Evolutionary conservation across 1,139 yeast genomes (phyloP).

Genomic region (Blastobotrys aristatus): DNA sequence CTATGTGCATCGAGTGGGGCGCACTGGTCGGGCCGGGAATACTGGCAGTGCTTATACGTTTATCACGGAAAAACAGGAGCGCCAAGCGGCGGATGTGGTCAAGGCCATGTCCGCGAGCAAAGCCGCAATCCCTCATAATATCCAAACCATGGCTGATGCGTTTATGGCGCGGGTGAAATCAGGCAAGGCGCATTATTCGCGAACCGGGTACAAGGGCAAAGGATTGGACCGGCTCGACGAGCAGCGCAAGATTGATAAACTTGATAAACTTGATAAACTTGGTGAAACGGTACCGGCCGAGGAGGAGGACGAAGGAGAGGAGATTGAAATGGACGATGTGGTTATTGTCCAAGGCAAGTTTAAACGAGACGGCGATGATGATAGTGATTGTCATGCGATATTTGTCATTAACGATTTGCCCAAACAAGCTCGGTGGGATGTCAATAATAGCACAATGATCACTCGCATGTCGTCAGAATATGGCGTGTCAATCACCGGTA

Average conservation of each 20-base stretch:
- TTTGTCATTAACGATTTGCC: conserved; percentile 83
- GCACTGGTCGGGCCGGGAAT: conserved; percentile 92
- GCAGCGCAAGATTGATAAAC: conserved; percentile 45
- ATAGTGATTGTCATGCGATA: conserved; percentile 54
- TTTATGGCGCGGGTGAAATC: conserved; percentile 60
- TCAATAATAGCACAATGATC: conserved; percentile 64
- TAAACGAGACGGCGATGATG: not conserved
- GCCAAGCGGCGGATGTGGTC: conserved; percentile 56
- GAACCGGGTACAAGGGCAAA: conserved; percentile 82
- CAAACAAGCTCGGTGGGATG: conserved; percentile 77
- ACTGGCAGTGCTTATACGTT: conserved; percentile 77
- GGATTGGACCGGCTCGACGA: conserved; percentile 82
- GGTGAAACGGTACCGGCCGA: conserved; percentile 34
- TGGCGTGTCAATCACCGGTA: conserved; percentile 73
- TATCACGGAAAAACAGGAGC: conserved; percentile 57
- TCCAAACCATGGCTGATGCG: conserved; percentile 48
- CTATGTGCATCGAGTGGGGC: conserved; percentile 91
- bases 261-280: conserved; percentile 25
- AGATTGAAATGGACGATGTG: conserved; percentile 17
- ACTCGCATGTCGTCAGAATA: conserved; percentile 65
- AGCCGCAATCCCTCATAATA: conserved; percentile 48
- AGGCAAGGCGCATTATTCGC: conserved; percentile 57
- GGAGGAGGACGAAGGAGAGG: conserved; percentile 11
- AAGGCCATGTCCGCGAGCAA: conserved; percentile 60
- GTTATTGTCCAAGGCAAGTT: conserved; percentile 6